These are phyloP conservation scores for Papiliotrema fonsecae DNA, from an alignment of 1,284 basidiomycete species.

Conservation along the genomic window DNA sequence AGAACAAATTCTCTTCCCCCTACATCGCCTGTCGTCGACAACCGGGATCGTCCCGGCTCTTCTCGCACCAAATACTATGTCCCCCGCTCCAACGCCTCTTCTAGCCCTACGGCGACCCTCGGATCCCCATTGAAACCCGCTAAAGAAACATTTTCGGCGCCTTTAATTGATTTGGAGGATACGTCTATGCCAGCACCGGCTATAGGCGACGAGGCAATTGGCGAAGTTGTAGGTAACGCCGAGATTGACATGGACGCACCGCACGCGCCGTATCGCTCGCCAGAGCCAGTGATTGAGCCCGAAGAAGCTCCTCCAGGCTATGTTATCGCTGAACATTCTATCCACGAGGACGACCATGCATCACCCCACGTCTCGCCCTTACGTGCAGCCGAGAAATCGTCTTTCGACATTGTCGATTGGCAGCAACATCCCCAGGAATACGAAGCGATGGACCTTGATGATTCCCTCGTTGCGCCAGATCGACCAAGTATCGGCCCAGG, in stretches of 20 bases:
- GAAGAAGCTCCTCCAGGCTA: slow-evolving; percentile 31
- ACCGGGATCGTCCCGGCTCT: slow-evolving; percentile 19
- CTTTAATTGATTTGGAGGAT: not conserved
- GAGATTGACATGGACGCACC: slow-evolving; percentile 13
- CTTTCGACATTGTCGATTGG: slow-evolving; percentile 1
- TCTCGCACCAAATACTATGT: slow-evolving; percentile 21
- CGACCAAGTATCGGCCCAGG: slow-evolving; percentile 37
- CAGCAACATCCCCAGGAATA: not conserved
- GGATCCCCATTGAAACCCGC: not conserved
- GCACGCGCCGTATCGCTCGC: slow-evolving; percentile 33
- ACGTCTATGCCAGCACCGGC: not conserved
- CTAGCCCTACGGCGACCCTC: no score
- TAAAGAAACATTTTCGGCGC: no score
- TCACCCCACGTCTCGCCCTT: slow-evolving; percentile 1
- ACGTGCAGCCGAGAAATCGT: not conserved
- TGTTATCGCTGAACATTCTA: slow-evolving; percentile 30
- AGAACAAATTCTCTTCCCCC: no score
- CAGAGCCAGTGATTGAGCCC: slow-evolving; percentile 39
- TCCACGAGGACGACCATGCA: slow-evolving; percentile 19
- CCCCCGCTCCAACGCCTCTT: not conserved
- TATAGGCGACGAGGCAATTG: not conserved
- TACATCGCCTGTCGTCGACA: not conserved
- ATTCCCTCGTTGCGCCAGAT: slow-evolving; percentile 6
- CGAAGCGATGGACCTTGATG: slow-evolving; percentile 21
- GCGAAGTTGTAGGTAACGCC: not conserved